Percentiles rank a stretch among this genome's conserved stretches.
These are phyloP conservation scores for Colletotrichum sp. DNA, from an alignment of 2,329 filamentous ascomycete genomes.

Conservation along the genomic window DNA sequence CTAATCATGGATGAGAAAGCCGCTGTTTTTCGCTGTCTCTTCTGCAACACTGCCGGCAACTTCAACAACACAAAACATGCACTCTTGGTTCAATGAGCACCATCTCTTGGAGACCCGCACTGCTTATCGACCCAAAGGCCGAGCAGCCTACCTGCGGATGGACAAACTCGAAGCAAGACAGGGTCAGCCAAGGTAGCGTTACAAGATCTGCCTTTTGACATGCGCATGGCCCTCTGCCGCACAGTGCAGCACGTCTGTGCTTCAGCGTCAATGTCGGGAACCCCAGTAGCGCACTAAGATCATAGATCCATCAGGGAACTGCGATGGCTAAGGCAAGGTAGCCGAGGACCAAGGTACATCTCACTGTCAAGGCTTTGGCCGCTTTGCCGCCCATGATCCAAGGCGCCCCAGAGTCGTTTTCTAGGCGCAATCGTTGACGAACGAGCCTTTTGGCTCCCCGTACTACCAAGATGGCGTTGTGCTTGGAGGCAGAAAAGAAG, in stretches of 20 bases:
- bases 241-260: conserved; percentile 22
- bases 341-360: neutral
- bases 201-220: conserved; percentile 20
- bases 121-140: neutral
- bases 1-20: neutral
- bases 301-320: conserved; percentile 10
- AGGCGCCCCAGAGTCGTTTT: neutral
- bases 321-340: neutral
- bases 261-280: conserved; percentile 3
- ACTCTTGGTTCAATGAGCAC: neutral
- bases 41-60: neutral
- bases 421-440: conserved; percentile 13
- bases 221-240: conserved; percentile 20
- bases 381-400: neutral
- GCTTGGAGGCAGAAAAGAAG: conserved; percentile 3
- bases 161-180: neutral
- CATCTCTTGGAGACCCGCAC: neutral
- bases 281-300: conserved; percentile 14
- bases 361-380: neutral
- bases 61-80: neutral
- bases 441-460: neutral
- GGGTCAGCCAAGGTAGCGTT: conserved; percentile 18
- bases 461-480: neutral
- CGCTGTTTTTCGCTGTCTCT: neutral
- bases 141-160: neutral